phyloP scores from a whole-genome alignment of 1,284 basidiomycete genomes.

The Puccinia hordei region DNA sequence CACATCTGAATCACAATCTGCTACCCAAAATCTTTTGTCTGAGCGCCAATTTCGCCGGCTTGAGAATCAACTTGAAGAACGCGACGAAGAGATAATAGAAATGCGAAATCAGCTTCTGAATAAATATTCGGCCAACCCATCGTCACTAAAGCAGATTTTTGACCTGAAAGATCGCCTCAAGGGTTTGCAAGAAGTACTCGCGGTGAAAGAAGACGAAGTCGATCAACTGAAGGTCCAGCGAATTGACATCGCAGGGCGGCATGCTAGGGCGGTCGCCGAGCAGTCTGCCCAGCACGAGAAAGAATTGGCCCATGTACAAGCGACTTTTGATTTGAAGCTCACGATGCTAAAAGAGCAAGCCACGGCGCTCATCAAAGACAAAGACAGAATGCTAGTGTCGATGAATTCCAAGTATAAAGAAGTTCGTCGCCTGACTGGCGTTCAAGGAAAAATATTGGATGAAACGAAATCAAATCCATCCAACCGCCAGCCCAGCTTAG shows the following conservation, averaged over 20 bases:
- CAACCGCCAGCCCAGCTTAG: background rate
- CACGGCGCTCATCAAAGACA: slow-evolving; percentile 14
- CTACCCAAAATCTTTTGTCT: slow-evolving; percentile 5
- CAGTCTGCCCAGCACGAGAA: slow-evolving; percentile 59
- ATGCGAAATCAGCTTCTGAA: slow-evolving; percentile 53
- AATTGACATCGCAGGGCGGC: slow-evolving; percentile 20
- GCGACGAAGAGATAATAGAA: slow-evolving; percentile 42
- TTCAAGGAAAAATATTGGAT: slow-evolving; percentile 12
- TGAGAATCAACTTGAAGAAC: slow-evolving; percentile 34
- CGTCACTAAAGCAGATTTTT: slow-evolving; percentile 59
- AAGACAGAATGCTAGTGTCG: background rate
- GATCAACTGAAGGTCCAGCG: slow-evolving; percentile 22
- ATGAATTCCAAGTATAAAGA: slow-evolving; percentile 17
- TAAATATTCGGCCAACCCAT: slow-evolving; percentile 64
- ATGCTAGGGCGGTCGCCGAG: slow-evolving; percentile 51
- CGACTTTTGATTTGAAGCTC: slow-evolving; percentile 6
- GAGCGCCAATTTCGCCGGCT: slow-evolving; percentile 38
- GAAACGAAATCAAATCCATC: slow-evolving; percentile 15
- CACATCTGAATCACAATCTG: background rate
- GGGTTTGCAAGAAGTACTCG: slow-evolving; percentile 63
- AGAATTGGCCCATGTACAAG: slow-evolving; percentile 55
- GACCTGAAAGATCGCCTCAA: slow-evolving; percentile 60
- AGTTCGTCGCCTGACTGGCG: slow-evolving; percentile 23
- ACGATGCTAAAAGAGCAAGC: slow-evolving; percentile 16
- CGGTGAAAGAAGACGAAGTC: slow-evolving; percentile 58